Percentiles rank a stretch among this genome's conserved stretches.
Conservation (phyloP, 1,284 basidiomycete species). For the Fomitiporia mediterranea region DNA sequence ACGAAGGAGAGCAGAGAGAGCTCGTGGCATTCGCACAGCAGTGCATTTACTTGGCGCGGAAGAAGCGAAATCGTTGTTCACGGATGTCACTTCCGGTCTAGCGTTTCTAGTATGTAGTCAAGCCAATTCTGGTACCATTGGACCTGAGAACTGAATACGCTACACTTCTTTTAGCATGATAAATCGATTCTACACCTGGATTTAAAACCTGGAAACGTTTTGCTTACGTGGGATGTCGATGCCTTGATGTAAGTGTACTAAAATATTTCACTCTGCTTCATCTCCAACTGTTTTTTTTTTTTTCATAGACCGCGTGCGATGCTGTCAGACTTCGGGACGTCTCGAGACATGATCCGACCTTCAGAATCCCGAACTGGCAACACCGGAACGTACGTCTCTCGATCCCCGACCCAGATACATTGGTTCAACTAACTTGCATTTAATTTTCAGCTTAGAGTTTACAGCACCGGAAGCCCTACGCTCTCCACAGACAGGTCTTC, state of each 20-base stretch:
- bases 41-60: constrained; percentile 79
- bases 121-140: background rate
- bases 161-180: constrained; percentile 54
- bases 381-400: constrained; percentile 79
- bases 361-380: constrained; percentile 75
- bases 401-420: constrained; percentile 15
- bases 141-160: background rate
- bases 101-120: constrained; percentile 66
- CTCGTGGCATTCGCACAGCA: constrained; percentile 52
- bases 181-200: constrained; percentile 88
- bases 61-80: constrained; percentile 73
- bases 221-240: constrained; percentile 91
- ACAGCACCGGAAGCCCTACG: constrained; percentile 84
- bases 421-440: constrained; percentile 2
- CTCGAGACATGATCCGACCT: constrained; percentile 78
- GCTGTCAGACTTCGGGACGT: constrained; percentile 94
- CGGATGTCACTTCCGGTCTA: constrained; percentile 74
- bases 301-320: constrained; percentile 68
- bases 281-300: background rate
- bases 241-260: constrained; percentile 56
- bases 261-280: background rate
- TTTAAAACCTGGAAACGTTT: constrained; percentile 88
- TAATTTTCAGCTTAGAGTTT: constrained; percentile 63
- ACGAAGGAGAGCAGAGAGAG: constrained; percentile 48
- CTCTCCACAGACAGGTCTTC: constrained; percentile 57